phyloP scores from a whole-genome alignment of 371 early-diverging fungal species.

The Thermomucor indicae-seudaticae region DNA sequence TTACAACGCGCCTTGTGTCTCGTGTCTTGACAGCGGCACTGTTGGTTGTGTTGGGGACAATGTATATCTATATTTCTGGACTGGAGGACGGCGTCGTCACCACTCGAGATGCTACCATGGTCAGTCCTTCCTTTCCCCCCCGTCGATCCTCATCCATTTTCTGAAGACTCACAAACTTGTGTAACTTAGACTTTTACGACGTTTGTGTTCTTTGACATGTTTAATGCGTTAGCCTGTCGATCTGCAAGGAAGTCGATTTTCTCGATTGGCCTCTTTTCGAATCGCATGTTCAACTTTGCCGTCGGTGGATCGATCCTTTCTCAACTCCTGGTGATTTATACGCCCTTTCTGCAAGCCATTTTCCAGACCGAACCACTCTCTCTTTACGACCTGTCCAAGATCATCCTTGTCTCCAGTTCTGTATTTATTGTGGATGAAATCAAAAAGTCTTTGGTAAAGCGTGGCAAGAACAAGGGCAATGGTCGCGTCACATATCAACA shows the following conservation, averaged over 20 bases:
- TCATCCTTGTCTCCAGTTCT: slow-evolving; percentile 61
- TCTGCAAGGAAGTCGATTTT: slow-evolving; percentile 82
- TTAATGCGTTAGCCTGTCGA: slow-evolving; percentile 90
- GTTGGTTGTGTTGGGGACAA: slow-evolving; percentile 85
- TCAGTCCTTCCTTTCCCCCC: slow-evolving; percentile 30
- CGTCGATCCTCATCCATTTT: too few species aligned
- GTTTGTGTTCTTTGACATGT: slow-evolving; percentile 95
- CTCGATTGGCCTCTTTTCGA: slow-evolving; percentile 75
- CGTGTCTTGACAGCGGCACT: slow-evolving; percentile 79
- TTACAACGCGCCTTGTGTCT: slow-evolving; percentile 67
- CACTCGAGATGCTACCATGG: slow-evolving; percentile 89
- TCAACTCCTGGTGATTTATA: slow-evolving; percentile 84
- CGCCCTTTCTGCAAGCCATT: slow-evolving; percentile 86
- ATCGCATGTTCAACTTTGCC: slow-evolving; percentile 85
- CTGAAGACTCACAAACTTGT: neutral
- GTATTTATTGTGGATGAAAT: slow-evolving; percentile 83
- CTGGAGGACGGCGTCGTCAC: slow-evolving; percentile 75
- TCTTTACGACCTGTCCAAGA: slow-evolving; percentile 63
- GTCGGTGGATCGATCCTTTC: slow-evolving; percentile 79
- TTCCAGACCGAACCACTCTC: slow-evolving; percentile 89
- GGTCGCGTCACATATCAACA: neutral
- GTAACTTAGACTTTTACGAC: slow-evolving; percentile 85
- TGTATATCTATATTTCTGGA: slow-evolving; percentile 77
- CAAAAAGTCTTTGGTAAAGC: slow-evolving; percentile 44
- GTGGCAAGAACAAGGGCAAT: neutral